These are phyloP conservation scores for Tulasnella sp. DNA, from an alignment of 768 basidiomycete genomes.

Conservation along the genomic window DNA sequence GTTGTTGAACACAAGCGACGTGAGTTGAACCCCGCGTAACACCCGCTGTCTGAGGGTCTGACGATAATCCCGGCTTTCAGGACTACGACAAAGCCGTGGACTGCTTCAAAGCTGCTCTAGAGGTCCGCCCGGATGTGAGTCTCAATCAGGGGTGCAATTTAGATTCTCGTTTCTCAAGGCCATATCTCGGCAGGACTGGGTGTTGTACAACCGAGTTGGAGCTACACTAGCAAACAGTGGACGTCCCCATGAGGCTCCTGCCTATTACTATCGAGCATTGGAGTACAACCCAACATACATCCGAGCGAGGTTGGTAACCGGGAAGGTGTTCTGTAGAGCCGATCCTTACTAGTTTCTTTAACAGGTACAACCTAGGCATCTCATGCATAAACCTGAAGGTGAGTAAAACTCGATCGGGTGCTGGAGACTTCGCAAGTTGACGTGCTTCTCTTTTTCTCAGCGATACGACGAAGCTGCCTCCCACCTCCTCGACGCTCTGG, in stretches of 20 bases:
- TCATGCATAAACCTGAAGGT: conserved; percentile 85
- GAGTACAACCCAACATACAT: conserved; percentile 87
- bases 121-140: conserved; percentile 77
- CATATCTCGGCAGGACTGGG: conserved; percentile 63
- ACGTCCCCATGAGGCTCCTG: conserved; percentile 69
- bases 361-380: conserved; percentile 89
- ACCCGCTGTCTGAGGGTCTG: neutral
- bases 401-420: conserved; percentile 32
- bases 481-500: conserved; percentile 82
- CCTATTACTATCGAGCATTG: conserved; percentile 81
- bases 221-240: conserved; percentile 93
- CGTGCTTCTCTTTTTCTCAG: conserved; percentile 38
- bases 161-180: conserved; percentile 29
- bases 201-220: conserved; percentile 88
- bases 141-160: neutral
- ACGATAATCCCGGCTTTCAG: conserved; percentile 40
- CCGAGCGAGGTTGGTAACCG: conserved; percentile 63
- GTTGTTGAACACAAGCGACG: conserved; percentile 87
- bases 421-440: neutral
- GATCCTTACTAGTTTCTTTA: neutral
- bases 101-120: conserved; percentile 86
- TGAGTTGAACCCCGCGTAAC: conserved; percentile 35
- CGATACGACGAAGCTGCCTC: conserved; percentile 82
- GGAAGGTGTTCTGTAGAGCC: neutral
- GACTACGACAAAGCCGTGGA: conserved; percentile 91